phyloP scores from a whole-genome alignment of 1,139 yeast species.

The Saccharomyces pastorianus region DNA sequence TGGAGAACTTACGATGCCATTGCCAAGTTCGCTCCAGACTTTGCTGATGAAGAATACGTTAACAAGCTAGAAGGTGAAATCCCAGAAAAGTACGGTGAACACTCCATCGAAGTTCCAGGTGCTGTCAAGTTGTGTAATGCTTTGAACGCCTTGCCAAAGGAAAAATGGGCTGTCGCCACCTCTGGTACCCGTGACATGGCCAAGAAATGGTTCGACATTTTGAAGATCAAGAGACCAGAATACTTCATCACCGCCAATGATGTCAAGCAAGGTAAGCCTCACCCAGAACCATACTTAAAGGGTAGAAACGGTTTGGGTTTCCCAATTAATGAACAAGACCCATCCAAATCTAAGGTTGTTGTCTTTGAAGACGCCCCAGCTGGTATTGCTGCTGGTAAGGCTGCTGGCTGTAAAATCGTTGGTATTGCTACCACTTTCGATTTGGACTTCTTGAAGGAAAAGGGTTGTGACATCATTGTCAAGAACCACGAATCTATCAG shows the following conservation, averaged over 20 bases:
- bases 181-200: constrained; percentile 77
- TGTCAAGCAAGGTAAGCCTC: constrained; percentile 73
- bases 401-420: constrained; percentile 74
- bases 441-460: constrained; percentile 57
- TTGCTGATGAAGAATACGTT: constrained; percentile 60
- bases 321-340: constrained; percentile 36
- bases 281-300: constrained; percentile 72
- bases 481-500: constrained; percentile 54
- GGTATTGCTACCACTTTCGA: constrained; percentile 80
- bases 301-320: constrained; percentile 57
- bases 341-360: constrained; percentile 41
- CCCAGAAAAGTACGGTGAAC: constrained; percentile 65
- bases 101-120: constrained; percentile 70
- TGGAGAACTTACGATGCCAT: constrained; percentile 76
- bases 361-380: constrained; percentile 37
- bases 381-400: constrained; percentile 79
- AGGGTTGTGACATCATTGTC: constrained; percentile 79
- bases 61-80: constrained; percentile 65
- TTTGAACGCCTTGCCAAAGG: constrained; percentile 33
- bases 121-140: constrained; percentile 49
- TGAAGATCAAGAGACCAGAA: constrained; percentile 57
- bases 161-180: constrained; percentile 79
- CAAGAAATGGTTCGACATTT: constrained; percentile 66
- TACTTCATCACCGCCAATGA: constrained; percentile 75
- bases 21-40: constrained; percentile 67